Evolutionary conservation across 306 rosid genomes (phyloP), one percentile per base, ranked within the genome.

Genomic region (Hylodesmum podocarpum): DNA sequence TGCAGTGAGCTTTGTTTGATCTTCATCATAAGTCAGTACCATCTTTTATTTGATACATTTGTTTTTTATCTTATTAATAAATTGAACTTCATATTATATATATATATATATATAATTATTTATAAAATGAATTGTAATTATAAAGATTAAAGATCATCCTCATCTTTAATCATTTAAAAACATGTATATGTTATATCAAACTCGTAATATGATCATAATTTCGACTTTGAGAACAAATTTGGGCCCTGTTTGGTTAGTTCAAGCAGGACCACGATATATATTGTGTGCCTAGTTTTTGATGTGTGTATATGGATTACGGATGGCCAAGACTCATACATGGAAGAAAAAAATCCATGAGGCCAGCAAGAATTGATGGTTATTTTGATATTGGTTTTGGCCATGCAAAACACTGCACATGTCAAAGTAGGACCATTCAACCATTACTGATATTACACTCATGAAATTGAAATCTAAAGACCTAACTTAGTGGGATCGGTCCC

Each of bases 341-440:
- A 75, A 70, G 34, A 0, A 10, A 57, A 25, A 72, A 31, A 37
- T 66, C 75, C 70, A 81, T 43, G 49, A 31, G 33, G 53, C 41
- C 41, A 63, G 43, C 27, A 54, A 5, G n/a, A 51, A 65, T 8
- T 33, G 78, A 53, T 54, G 58, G 71, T 53, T 36, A 53, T 53
- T 70, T 67, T 22, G 59, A 71, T 61, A 21, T 68, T 78, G 57
- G 37, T 29, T 54, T 62, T 81, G 41, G 79, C 22, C 37, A 66
- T 66, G 76, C 55, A 78, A 40, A 54, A 28, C 39, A 15, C 15
- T 50, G 13, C 63, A 73, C 81, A 43, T 66, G 76, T 43, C 18
- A 55, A 72, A 57, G 69, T 61, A 73, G 79, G 84, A 43, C 81
- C 76, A 55, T 73, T 66, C 10, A 22, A 9, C 64, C 71, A 73